Base-by-base conservation (phyloP, 805 yeast species). In the Debaryomyces hansenii region DNA sequence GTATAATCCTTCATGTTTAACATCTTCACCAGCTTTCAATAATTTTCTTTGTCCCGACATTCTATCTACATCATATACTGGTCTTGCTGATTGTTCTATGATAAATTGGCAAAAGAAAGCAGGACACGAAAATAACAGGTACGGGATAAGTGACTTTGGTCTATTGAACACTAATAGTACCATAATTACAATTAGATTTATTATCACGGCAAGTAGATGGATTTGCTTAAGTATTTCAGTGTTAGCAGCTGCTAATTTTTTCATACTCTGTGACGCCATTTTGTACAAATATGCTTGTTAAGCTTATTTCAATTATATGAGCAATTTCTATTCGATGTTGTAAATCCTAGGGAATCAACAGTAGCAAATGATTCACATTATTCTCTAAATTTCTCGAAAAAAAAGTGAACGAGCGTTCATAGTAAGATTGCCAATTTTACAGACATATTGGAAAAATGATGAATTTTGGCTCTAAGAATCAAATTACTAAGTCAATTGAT, bases 81-180 rank as follows among this genome's bases (percentile, higher is more conserved):
- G 91, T 45, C 90, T 65, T 3, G 89, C 90, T 39, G 74, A 68
- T 39, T 65, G 69, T 52, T 86, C 91, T 20, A 87, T 61, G 10
- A 73, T 62, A 56, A 75, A 80, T 58, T 85, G 60, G 37, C 75
- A 71, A 34, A 75, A 68, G 11, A 73, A 56, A 3, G 72, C 59
- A 7, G 77, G 76, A 20, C 61, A 12, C 5, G 74, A 69, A 33
- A 71, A 60, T 20, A 70, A 20, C 10, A 70, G 5, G 49, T 60
- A 72, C 1, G 77, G 75, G 45, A 66, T 67, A 43, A 68, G 58
- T n/a, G 75, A 64, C 11, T 57, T 45, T 7, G 85, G 84, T 52
- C 87, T 69, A 20, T 67, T 53, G 35, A 80, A 58, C 4, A 69
- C 35, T 37, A 66, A 66, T 14, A 73, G 55, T 0, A 67, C 56